Evolutionary conservation across 768 basidiomycete species (phyloP).

Genomic region (Lyophyllum shimeji): DNA sequence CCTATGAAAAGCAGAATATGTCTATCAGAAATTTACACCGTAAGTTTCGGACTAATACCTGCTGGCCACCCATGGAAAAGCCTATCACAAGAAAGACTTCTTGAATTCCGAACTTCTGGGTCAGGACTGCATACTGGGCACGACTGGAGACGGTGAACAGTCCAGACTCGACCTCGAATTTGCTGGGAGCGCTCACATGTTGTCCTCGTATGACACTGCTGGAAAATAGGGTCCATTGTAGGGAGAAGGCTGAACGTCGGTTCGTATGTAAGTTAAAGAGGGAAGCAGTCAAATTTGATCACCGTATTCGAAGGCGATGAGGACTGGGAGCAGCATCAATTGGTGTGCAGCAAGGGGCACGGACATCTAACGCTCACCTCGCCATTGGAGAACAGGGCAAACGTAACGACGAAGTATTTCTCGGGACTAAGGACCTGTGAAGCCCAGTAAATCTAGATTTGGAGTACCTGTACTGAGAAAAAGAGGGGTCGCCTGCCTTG

Average conservation of each 20-base stretch:
- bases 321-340: slow-evolving; percentile 35
- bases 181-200: slow-evolving; percentile 38
- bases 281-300: not conserved
- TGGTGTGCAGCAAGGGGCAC: not conserved
- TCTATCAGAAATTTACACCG: not conserved
- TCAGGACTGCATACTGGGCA: slow-evolving; percentile 55
- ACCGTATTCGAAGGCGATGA: slow-evolving; percentile 66
- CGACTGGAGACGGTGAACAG: slow-evolving; percentile 31
- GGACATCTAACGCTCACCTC: slow-evolving; percentile 37
- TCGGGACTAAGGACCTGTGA: slow-evolving; percentile 46
- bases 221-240: slow-evolving; percentile 63
- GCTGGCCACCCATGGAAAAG: slow-evolving; percentile 63
- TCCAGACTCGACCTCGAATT: not conserved
- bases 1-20: slow-evolving; percentile 27
- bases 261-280: not conserved
- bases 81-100: slow-evolving; percentile 49
- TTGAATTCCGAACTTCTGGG: slow-evolving; percentile 42
- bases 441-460: not conserved
- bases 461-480: not conserved
- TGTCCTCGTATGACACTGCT: slow-evolving; percentile 54
- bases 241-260: slow-evolving; percentile 40
- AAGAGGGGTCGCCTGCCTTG: slow-evolving; percentile 32
- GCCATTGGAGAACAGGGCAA: slow-evolving; percentile 58
- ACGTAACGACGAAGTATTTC: slow-evolving; percentile 55
- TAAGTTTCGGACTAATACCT: slow-evolving; percentile 21